Evolutionary conservation across 2,329 filamentous ascomycete species (phyloP), one percentile per base, ranked within the genome.

Genomic region (Exophiala sp.): DNA sequence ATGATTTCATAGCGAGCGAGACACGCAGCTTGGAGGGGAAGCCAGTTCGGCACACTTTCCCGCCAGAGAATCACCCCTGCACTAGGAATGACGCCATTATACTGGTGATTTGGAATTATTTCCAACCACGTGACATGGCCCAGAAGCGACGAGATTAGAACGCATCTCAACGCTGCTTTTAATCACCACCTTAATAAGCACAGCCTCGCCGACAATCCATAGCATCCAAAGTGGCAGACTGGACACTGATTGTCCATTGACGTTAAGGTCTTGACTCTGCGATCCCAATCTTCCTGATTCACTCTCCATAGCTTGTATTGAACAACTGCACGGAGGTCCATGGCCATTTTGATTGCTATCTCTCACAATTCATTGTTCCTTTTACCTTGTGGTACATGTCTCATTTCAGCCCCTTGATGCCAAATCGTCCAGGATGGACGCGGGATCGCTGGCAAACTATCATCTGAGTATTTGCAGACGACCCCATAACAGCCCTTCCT

Each of bases 381-480:
- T 41, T 41, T 41, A 7, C 9, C 13, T 24, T 23, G 38, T 41
- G 18, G 19, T 46, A 40, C 44, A 39, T 46, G 21, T 42, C 32
- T 30, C 22, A 48, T 35, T 42, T 43, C 37, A 42, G 22, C 43
- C 23, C 19, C 34, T n/a, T 5, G 18, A 23, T 48, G 52, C 43
- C 34, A 30, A 38, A 45, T 42, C 35, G 13, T 37, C 44, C 29
- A 38, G 51, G 43, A 45, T 23, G 32, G 30, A 42, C 38, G 21
- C 13, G 16, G 19, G n/a, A 22, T 24, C 21, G 18, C n/a, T 23
- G 23, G 39, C 30, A 21, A 13, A 23, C 16, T 18, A 53, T 35
- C 30, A 46, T 43, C n/a, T 40, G 22, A 43, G 27, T 46, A 46
- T 46, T 48, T 48, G 37, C 41, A 49, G 19, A 37, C 22, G 13